Conservation (phyloP, 768 basidiomycete genomes). For the Leccinum incarnatum region DNA sequence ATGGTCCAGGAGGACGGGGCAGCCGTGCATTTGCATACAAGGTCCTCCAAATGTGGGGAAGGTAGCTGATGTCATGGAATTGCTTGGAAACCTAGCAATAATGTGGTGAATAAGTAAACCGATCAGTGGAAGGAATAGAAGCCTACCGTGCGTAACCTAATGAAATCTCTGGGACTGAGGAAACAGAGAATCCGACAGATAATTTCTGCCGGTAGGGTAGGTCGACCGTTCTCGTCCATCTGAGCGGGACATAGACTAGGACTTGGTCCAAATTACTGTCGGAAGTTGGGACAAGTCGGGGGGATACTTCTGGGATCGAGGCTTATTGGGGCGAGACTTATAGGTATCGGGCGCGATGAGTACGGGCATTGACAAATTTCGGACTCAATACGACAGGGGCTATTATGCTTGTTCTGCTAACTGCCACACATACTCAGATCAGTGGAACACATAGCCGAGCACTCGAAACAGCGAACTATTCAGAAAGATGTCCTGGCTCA, state of each 20-base stretch:
- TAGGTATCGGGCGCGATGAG: too few species aligned
- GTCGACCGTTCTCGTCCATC: neutral
- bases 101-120: neutral
- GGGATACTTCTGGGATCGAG: too few species aligned
- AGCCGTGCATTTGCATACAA: neutral
- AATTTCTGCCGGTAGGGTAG: neutral
- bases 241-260: neutral
- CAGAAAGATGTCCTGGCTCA: too few species aligned
- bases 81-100: neutral
- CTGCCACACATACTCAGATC: too few species aligned
- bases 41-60: neutral
- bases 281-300: too few species aligned
- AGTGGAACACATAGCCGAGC: too few species aligned
- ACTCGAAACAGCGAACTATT: too few species aligned
- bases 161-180: neutral
- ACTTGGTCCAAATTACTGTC: too few species aligned
- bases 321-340: too few species aligned
- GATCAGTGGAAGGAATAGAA: neutral
- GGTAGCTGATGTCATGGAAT: neutral
- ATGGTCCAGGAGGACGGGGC: neutral
- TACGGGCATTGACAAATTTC: too few species aligned
- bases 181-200: neutral
- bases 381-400: too few species aligned
- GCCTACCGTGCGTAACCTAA: neutral
- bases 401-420: too few species aligned